These are phyloP conservation scores for Fusarium tricinctum DNA, from an alignment of 2,329 filamentous ascomycete species.

Conservation along the genomic window DNA sequence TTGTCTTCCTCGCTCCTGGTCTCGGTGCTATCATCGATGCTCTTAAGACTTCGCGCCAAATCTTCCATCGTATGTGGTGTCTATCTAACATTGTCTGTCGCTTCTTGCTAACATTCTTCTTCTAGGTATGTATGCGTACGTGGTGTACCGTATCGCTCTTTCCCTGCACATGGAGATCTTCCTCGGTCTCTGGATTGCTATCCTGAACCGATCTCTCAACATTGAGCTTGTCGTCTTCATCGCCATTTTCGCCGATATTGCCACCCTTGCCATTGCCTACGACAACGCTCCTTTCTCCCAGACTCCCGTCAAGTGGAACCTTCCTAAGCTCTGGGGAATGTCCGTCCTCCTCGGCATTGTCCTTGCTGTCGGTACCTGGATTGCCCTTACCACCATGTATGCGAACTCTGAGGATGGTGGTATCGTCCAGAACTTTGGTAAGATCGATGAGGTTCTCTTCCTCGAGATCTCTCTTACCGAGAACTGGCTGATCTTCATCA, in stretches of 20 bases:
- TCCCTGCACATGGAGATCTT: constrained; percentile 93
- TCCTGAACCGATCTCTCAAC: constrained; percentile 86
- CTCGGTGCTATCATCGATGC: constrained; percentile 93
- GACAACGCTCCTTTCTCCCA: constrained; percentile 91
- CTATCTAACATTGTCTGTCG: too few relatives aligned
- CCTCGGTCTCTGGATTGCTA: constrained; percentile 91
- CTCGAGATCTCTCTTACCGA: constrained; percentile 91
- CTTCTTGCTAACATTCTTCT: neutral
- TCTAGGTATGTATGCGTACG: constrained; percentile 85
- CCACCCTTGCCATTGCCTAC: constrained; percentile 92
- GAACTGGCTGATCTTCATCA: constrained; percentile 98
- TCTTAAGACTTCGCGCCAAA: constrained; percentile 91
- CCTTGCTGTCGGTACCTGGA: constrained; percentile 87
- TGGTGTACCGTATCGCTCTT: constrained; percentile 93
- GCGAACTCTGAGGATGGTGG: constrained; percentile 76
- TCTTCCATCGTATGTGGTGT: constrained; percentile 78
- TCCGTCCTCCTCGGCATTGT: constrained; percentile 86
- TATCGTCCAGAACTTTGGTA: constrained; percentile 91
- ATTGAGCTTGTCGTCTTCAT: constrained; percentile 90
- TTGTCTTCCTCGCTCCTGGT: constrained; percentile 92
- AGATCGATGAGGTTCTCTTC: constrained; percentile 86
- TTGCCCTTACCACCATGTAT: constrained; percentile 89
- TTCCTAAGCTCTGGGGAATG: constrained; percentile 95
- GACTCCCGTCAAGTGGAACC: constrained; percentile 93
- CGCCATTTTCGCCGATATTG: constrained; percentile 95